A percentile compares a stretch with the other conserved stretches of the same genome.
Evolutionary conservation across 202 grass and related monocot genomes (phyloP).

Genomic region (Digitaria exilis): DNA sequence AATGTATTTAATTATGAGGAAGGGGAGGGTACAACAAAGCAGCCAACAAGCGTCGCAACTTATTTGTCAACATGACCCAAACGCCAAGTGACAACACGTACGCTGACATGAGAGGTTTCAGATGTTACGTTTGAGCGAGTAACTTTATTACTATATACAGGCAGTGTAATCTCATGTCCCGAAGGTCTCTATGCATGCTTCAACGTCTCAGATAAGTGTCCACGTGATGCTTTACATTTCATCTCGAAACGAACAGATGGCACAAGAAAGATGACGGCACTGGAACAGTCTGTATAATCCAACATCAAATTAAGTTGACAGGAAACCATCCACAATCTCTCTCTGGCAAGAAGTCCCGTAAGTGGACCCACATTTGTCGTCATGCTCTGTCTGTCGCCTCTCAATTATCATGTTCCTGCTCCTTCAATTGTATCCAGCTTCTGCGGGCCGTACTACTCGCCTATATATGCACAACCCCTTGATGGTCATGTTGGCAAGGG

Average conservation of each 20-base stretch:
- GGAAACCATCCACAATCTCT: neutral
- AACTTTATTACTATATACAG: too few relatives aligned
- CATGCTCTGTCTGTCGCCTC: neutral
- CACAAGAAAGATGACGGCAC: neutral
- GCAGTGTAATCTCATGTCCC: too few relatives aligned
- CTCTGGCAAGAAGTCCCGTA: neutral
- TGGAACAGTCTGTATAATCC: neutral
- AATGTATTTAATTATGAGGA: too few relatives aligned
- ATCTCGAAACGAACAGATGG: neutral
- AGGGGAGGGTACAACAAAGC: too few relatives aligned
- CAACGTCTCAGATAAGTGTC: neutral
- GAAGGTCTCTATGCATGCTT: neutral
- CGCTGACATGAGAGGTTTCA: neutral
- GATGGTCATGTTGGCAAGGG: neutral
- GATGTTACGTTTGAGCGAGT: neutral
- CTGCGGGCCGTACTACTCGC: neutral
- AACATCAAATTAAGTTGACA: conserved; percentile 20
- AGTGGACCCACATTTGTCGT: neutral
- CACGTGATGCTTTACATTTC: neutral
- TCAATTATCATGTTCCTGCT: neutral
- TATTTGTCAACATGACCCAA: too few relatives aligned
- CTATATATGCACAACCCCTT: conserved; percentile 1
- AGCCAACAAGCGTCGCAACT: neutral
- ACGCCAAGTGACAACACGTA: too few relatives aligned
- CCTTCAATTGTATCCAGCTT: neutral